Conservation (phyloP, 2,329 filamentous ascomycete genomes). For the Diaporthe eres region DNA sequence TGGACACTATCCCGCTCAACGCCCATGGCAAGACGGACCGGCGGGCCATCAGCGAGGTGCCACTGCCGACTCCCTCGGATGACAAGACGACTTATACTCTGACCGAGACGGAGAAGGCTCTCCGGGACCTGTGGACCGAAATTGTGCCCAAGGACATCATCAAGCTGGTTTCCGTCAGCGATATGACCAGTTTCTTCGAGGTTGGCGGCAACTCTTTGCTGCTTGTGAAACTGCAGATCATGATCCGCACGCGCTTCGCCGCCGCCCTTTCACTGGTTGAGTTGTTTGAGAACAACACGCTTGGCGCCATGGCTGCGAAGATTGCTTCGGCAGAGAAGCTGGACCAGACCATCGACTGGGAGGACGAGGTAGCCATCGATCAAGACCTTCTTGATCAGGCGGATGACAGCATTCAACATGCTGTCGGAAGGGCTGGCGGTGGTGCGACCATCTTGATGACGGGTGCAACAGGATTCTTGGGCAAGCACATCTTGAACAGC, state of each 20-base stretch:
- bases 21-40: constrained; percentile 52
- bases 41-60: constrained; percentile 45
- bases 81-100: constrained; percentile 14
- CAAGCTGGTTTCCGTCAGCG: constrained; percentile 44
- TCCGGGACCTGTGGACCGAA: constrained; percentile 40
- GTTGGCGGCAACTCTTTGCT: constrained; percentile 59
- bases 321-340: constrained; percentile 29
- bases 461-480: constrained; percentile 59
- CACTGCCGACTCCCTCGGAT: constrained; percentile 43
- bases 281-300: constrained; percentile 54
- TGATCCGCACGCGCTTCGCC: constrained; percentile 51
- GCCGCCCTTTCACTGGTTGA: constrained; percentile 50
- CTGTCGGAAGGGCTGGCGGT: neutral
- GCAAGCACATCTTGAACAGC: constrained; percentile 52
- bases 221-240: constrained; percentile 53
- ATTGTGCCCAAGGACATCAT: constrained; percentile 45
- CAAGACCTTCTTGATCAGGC: constrained; percentile 35
- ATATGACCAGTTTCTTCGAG: constrained; percentile 57
- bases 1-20: constrained; percentile 50
- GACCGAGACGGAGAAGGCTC: constrained; percentile 3
- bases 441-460: constrained; percentile 49
- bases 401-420: constrained; percentile 42
- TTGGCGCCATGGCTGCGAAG: constrained; percentile 55
- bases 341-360: constrained; percentile 19
- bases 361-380: constrained; percentile 23